phyloP scores from a whole-genome alignment of 257 asterid genomes.

The Verbena officinalis region DNA sequence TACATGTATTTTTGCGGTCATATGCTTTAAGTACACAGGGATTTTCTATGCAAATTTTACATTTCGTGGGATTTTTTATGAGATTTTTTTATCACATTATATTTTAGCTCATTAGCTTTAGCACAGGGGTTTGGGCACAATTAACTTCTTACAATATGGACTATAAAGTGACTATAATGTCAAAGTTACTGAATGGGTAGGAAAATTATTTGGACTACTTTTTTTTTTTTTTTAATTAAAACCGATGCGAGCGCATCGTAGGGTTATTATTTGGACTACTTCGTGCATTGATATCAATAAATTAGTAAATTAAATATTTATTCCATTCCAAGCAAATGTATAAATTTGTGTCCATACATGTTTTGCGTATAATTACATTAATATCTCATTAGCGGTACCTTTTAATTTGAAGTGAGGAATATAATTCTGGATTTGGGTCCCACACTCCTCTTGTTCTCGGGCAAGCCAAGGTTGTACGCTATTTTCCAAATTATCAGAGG shows the following conservation, averaged over 20 bases:
- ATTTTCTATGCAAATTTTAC: too few species aligned
- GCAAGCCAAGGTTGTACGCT: constrained; percentile 85
- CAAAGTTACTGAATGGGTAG: constrained; percentile 18
- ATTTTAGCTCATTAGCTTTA: too few species aligned
- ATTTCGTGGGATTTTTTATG: too few species aligned
- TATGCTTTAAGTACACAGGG: too few species aligned
- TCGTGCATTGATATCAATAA: background rate
- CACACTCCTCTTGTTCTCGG: constrained; percentile 89
- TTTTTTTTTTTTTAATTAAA: background rate
- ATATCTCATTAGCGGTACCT: constrained; percentile 30
- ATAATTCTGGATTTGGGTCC: constrained; percentile 87
- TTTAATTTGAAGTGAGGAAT: constrained; percentile 71
- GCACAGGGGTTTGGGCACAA: too few species aligned
- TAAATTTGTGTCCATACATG: background rate
- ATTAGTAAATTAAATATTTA: constrained; percentile 17
- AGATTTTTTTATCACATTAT: too few species aligned
- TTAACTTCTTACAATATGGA: too few species aligned
- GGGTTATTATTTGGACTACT: constrained; percentile 7
- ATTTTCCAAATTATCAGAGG: constrained; percentile 80
- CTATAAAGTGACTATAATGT: constrained; percentile 21
- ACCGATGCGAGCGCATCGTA: too few species aligned
- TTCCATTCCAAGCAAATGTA: background rate
- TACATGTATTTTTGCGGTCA: too few species aligned
- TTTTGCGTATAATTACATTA: constrained; percentile 16
- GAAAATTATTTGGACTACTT: constrained; percentile 12